A percentile compares a stretch with the other conserved stretches of the same genome.
Evolutionary conservation across 371 early-diverging fungal genomes (phyloP).

Genomic region (Circinella minor): DNA sequence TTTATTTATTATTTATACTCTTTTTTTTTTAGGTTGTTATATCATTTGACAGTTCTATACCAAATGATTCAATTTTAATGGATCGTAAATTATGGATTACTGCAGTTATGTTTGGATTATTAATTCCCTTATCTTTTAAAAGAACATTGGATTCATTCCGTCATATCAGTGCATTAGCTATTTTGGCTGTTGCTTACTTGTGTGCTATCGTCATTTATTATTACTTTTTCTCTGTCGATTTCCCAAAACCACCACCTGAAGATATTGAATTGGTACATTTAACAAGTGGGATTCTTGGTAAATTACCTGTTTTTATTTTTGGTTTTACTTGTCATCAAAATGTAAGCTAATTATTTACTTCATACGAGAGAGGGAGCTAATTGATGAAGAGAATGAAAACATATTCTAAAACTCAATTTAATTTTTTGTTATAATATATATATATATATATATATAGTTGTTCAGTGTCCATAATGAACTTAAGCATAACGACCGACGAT

Average conservation of each 20-base stretch:
- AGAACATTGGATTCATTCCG: constrained; percentile 89
- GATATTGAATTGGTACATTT: constrained; percentile 57
- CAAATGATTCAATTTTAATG: constrained; percentile 32
- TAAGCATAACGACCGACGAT: constrained; percentile 71
- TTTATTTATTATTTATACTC: neutral
- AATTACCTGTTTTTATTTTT: constrained; percentile 98
- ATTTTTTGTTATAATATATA: neutral
- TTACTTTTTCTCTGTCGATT: constrained; percentile 60
- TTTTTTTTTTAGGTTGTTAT: neutral
- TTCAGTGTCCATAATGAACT: constrained; percentile 94
- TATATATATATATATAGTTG: constrained; percentile 49
- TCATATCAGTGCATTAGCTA: constrained; percentile 93
- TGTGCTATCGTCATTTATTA: constrained; percentile 83
- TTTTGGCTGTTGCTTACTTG: constrained; percentile 90
- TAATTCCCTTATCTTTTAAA: constrained; percentile 83
- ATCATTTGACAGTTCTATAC: constrained; percentile 2
- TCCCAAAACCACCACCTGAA: constrained; percentile 46
- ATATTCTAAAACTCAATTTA: too few relatives aligned
- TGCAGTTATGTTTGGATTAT: constrained; percentile 60
- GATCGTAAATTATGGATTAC: constrained; percentile 87
- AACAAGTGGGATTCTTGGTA: constrained; percentile 72
- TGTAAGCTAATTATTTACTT: constrained; percentile 46
- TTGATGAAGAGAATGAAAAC: neutral
- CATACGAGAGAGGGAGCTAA: neutral
- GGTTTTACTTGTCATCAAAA: constrained; percentile 96